Evolutionary conservation across 2,329 filamentous ascomycete species (phyloP).

Genomic region (Arthrobotrys entomopaga): DNA sequence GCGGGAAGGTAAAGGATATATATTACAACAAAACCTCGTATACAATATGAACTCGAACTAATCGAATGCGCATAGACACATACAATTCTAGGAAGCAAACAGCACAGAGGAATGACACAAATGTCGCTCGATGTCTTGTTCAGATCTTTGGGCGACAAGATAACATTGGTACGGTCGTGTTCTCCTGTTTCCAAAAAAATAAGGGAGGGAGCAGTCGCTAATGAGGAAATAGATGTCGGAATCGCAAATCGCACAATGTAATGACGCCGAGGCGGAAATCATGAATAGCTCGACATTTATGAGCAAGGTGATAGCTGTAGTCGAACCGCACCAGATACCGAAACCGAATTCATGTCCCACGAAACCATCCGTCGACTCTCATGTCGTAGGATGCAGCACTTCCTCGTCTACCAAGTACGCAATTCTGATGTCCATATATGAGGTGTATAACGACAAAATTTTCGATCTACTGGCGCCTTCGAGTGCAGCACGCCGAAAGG

Average conservation of each 20-base stretch:
- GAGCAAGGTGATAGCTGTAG: slow-evolving; percentile 46
- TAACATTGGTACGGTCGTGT: slow-evolving; percentile 63
- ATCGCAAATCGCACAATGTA: slow-evolving; percentile 47
- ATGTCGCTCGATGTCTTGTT: slow-evolving; percentile 91
- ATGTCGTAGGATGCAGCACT: slow-evolving; percentile 20
- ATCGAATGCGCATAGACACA: slow-evolving; percentile 74
- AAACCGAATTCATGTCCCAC: slow-evolving; percentile 49
- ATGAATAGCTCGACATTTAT: slow-evolving; percentile 35
- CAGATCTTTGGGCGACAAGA: slow-evolving; percentile 77
- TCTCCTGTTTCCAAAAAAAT: neutral
- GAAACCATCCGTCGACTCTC: slow-evolving; percentile 40
- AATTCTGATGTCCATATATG: slow-evolving; percentile 95
- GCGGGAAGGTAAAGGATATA: slow-evolving; percentile 83
- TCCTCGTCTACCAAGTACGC: slow-evolving; percentile 70
- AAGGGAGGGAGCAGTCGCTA: neutral
- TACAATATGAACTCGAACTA: slow-evolving; percentile 5
- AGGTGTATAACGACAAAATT: slow-evolving; percentile 98
- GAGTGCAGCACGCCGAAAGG: slow-evolving; percentile 71
- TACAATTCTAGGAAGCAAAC: slow-evolving; percentile 89
- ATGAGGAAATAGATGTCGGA: slow-evolving; percentile 31
- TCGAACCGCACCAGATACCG: slow-evolving; percentile 45
- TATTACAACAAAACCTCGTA: slow-evolving; percentile 21
- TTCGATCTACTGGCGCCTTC: slow-evolving; percentile 80
- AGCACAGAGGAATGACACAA: slow-evolving; percentile 88
- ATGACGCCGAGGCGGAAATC: slow-evolving; percentile 50